Base-by-base conservation (phyloP, 2,329 filamentous ascomycete genomes). In the Claviceps africana region DNA sequence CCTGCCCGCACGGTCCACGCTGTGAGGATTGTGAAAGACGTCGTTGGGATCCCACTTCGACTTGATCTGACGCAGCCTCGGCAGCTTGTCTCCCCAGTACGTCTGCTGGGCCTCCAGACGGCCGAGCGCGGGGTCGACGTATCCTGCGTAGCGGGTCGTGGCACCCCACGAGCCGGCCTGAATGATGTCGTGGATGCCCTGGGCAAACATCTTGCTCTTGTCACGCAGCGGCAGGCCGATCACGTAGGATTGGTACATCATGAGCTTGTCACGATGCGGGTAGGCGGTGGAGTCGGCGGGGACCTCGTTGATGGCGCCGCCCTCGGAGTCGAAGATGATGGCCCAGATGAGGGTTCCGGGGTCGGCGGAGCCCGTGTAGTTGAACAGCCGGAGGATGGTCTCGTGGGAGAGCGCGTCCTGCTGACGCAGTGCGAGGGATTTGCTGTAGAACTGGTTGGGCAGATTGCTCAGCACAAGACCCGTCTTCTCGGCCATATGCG, bases 171-270 rank as follows among this genome's bases (percentile, higher is more conserved):
- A 66, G 5, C 68, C 63, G 4, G 59, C 58, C 37, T 62, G 60
- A 39, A 79, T 70, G 30, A 58, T 67, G 13, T 65, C 55, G 59
- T 80, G 74, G 46, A 84, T 67, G 6, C 72, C 73, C 17, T 69
- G 65, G 40, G 82, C 61, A 51, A 83, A 82, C 1, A 65, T 58
- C 51, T 67, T 71, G 2, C 74, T 78, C 13, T 64, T 67, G n/a
- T 67, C 56, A 1, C 67, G 69, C 15, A 82, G 60, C 1, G 64
- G 65, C 0, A 78, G 58, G 19, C 74, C 76, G 45, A 83, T 60
- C 9, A 71, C 77, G 59, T 83, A 84, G 0, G 75, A 77, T 60
- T 85, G 78, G 60, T 81, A 75, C 67, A 81, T 82, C 65, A 83
- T 75, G 42, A 83, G 58, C 56, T 78, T 78, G 67, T 85, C 77